phyloP scores from a whole-genome alignment of 495 filamentous ascomycete genomes.

The Glonium stellatum region DNA sequence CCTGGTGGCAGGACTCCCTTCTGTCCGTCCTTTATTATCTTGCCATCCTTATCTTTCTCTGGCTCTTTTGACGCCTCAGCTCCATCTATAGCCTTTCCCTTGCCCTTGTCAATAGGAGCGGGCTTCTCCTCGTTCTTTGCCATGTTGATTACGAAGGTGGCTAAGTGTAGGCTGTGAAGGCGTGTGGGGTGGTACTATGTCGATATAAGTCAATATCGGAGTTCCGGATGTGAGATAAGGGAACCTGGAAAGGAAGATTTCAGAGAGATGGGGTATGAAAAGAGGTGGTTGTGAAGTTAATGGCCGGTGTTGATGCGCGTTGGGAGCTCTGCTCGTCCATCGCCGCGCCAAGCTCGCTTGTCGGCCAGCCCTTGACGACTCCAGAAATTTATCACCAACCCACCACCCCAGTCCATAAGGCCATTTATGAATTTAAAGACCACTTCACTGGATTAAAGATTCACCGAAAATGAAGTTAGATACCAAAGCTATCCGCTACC shows the following conservation, averaged over 20 bases:
- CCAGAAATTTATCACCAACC: background rate
- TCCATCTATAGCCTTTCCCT: conserved; percentile 55
- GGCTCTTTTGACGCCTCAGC: conserved; percentile 57
- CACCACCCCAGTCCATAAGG: background rate
- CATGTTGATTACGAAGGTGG: conserved; percentile 50
- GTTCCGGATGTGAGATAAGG: background rate
- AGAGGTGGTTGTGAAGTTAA: background rate
- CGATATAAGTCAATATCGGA: background rate
- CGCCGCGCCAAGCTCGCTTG: conserved; percentile 3
- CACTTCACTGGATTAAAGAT: background rate
- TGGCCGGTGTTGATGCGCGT: conserved; percentile 2
- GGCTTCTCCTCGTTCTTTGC: conserved; percentile 83
- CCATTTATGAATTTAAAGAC: background rate
- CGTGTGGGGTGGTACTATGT: background rate
- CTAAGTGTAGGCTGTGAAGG: conserved; percentile 20
- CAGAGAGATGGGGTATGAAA: background rate
- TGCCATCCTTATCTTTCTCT: conserved; percentile 60
- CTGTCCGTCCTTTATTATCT: conserved; percentile 65
- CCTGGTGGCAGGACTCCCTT: conserved; percentile 39
- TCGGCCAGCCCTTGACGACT: background rate
- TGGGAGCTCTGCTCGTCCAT: conserved; percentile 1
- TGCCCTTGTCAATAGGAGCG: conserved; percentile 85
- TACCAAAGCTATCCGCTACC: conserved; percentile 82
- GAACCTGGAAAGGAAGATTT: background rate
- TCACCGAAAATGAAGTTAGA: conserved; percentile 75